phyloP scores from a whole-genome alignment of 306 rosid genomes.

The Abrus pulchellus region DNA sequence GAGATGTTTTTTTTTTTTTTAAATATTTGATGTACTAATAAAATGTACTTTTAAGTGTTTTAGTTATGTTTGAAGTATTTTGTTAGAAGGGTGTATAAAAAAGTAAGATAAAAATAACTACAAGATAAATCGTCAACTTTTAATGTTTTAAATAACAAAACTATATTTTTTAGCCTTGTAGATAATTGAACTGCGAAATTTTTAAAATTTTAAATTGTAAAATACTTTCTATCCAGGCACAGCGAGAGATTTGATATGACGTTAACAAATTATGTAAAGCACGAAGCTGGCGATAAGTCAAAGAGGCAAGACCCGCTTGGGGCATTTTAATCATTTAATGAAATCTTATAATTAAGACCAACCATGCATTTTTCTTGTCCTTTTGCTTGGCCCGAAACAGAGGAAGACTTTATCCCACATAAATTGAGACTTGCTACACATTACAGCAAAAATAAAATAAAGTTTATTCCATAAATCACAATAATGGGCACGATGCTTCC shows the following conservation, averaged over 20 bases:
- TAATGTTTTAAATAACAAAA: too few species aligned
- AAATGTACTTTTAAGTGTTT: too few species aligned
- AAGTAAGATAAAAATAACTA: too few species aligned
- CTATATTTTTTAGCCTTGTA: neutral
- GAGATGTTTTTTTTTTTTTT: too few species aligned
- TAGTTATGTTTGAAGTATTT: too few species aligned
- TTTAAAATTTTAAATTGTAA: neutral
- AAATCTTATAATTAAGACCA: neutral
- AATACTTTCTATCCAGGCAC: neutral
- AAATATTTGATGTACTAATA: too few species aligned
- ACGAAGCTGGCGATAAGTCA: neutral
- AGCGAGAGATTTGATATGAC: neutral
- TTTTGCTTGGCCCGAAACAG: conserved; percentile 15
- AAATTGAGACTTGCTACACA: neutral
- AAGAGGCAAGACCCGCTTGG: neutral
- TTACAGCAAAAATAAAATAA: neutral
- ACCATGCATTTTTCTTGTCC: conserved; percentile 11
- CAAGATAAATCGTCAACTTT: too few species aligned
- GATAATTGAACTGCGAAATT: neutral
- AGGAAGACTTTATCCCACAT: conserved; percentile 20
- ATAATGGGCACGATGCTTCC: conserved; percentile 43
- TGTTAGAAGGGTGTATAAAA: too few species aligned
- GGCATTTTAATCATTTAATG: neutral
- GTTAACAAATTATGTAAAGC: neutral
- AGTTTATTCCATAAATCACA: conserved; percentile 23